These are phyloP conservation scores for Vitis hybrid DNA, from an alignment of 177 flowering plant genomes.

Conservation along the genomic window DNA sequence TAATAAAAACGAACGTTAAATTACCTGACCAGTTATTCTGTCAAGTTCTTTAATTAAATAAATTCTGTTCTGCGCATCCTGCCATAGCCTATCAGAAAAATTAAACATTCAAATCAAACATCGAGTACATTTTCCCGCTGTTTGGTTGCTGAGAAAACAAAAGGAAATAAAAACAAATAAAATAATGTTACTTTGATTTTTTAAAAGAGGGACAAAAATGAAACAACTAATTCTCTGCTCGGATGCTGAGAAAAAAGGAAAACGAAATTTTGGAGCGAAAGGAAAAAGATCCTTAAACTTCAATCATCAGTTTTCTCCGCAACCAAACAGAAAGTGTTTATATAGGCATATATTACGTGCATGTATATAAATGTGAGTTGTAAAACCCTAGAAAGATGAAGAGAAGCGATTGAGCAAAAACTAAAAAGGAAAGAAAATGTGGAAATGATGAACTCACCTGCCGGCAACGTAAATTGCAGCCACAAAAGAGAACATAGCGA, in stretches of 20 bases:
- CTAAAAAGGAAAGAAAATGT: background rate
- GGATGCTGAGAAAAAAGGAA: no score
- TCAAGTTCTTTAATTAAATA: constrained; percentile 88
- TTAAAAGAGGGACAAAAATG: no score
- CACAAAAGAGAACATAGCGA: constrained; percentile 56
- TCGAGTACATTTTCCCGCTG: background rate
- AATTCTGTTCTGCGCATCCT: constrained; percentile 84
- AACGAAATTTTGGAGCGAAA: background rate
- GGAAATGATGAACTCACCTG: constrained; percentile 39
- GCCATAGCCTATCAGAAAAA: constrained; percentile 66
- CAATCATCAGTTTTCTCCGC: background rate
- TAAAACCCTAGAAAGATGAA: background rate
- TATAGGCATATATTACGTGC: no score
- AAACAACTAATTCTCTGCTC: no score
- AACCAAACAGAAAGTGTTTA: background rate
- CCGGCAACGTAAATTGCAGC: constrained; percentile 64
- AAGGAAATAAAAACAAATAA: no score
- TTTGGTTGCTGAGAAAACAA: background rate
- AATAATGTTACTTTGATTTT: no score
- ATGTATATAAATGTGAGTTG: background rate
- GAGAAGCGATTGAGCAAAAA: background rate
- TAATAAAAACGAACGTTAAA: background rate
- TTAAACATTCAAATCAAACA: constrained; percentile 1
- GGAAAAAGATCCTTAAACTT: background rate
- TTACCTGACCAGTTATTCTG: constrained; percentile 83